Evolutionary conservation across 495 filamentous ascomycete species (phyloP).

Genomic region (Aspergillus wentii): DNA sequence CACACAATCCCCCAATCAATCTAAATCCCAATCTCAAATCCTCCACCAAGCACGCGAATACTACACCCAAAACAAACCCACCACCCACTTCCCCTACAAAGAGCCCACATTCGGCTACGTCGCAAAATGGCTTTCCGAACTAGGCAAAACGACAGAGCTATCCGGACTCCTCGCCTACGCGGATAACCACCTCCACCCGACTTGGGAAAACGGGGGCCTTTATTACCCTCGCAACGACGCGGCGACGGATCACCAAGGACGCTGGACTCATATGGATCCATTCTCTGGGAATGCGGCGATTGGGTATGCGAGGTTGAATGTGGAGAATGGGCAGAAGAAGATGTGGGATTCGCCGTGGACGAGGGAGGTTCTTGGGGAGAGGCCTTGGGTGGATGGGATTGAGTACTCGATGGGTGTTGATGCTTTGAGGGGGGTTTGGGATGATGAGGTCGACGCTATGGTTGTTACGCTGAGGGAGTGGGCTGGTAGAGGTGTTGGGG

Average conservation of each 20-base stretch:
- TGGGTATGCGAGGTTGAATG: slow-evolving; percentile 28
- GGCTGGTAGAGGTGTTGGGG: too few relatives aligned
- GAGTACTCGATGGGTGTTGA: slow-evolving; percentile 24
- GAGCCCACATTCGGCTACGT: slow-evolving; percentile 24
- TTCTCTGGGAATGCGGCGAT: slow-evolving; percentile 27
- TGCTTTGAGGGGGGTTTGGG: slow-evolving; percentile 29
- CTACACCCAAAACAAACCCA: slow-evolving; percentile 3
- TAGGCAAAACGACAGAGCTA: slow-evolving; percentile 16
- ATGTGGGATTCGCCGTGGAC: slow-evolving; percentile 33
- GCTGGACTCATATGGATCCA: slow-evolving; percentile 22
- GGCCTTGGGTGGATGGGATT: slow-evolving; percentile 24
- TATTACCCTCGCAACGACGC: slow-evolving; percentile 21
- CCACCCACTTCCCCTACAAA: neutral
- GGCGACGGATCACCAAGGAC: slow-evolving; percentile 16
- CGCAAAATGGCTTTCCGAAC: slow-evolving; percentile 23
- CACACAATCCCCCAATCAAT: neutral
- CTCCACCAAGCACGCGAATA: slow-evolving; percentile 3
- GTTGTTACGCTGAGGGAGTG: slow-evolving; percentile 26
- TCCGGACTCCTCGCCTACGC: slow-evolving; percentile 18
- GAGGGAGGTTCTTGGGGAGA: slow-evolving; percentile 7
- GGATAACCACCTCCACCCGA: slow-evolving; percentile 19
- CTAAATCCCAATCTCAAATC: neutral
- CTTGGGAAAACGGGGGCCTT: slow-evolving; percentile 25
- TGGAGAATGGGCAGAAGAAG: slow-evolving; percentile 27
- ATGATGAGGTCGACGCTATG: slow-evolving; percentile 18